Conservation (phyloP, 2,329 filamentous ascomycete genomes). For the Fonsecaea multimorphosa region DNA sequence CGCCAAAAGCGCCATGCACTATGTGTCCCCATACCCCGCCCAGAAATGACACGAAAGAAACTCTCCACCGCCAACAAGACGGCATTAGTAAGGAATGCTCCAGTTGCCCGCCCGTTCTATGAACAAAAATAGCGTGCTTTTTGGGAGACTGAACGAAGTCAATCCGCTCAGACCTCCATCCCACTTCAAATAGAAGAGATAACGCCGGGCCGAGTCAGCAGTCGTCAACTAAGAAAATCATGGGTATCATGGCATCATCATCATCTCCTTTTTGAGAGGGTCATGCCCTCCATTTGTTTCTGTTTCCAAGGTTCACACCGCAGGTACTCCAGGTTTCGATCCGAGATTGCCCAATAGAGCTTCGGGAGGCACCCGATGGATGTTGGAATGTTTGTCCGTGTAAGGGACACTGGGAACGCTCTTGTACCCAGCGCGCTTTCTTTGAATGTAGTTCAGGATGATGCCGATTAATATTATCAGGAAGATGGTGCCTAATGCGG, state of each 20-base stretch:
- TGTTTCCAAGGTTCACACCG: constrained; percentile 23
- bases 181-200: neutral
- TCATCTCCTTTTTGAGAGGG: constrained; percentile 6
- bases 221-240: constrained; percentile 24
- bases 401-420: constrained; percentile 52
- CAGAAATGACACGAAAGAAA: constrained; percentile 1
- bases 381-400: constrained; percentile 54
- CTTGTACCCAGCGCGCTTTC: constrained; percentile 55
- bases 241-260: constrained; percentile 36
- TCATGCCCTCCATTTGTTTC: neutral
- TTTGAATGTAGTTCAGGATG: constrained; percentile 56
- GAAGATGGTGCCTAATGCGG: constrained; percentile 56
- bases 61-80: neutral
- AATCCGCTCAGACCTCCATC: neutral
- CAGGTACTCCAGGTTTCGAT: constrained; percentile 27
- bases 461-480: constrained; percentile 55
- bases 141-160: neutral
- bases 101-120: constrained; percentile 2
- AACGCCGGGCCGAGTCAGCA: neutral
- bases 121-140: constrained; percentile 6
- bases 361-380: constrained; percentile 54
- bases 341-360: constrained; percentile 48
- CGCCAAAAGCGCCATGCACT: constrained; percentile 25
- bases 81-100: constrained; percentile 1
- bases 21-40: constrained; percentile 5